Evolutionary conservation across 352 stramenopile species (phyloP), one percentile per base, ranked within the genome.

Genomic region (Phytopythium cucurbitacearum): DNA sequence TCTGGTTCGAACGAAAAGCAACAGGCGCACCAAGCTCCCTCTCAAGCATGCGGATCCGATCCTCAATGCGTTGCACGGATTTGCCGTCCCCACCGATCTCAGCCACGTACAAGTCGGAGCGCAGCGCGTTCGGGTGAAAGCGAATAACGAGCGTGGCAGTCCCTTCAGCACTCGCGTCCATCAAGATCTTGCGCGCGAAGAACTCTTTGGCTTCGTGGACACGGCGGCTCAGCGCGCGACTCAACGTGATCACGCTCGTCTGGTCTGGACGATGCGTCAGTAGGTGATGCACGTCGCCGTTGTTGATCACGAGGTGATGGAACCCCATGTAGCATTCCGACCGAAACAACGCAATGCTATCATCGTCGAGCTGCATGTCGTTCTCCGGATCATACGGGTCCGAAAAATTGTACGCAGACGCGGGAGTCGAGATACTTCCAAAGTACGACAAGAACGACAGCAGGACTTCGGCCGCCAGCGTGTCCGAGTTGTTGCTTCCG

Each of bases 21-120:
- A 76, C 67, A 7, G 71, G 68, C n/a, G 74, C 57, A 0, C 82
- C 82, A 13, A 92, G 69, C 28, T 89, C 76, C 38, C 87, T 62
- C 48, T 92, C 80, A 36, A 84, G 81, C 37, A 57, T 65, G 28
- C 81, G 71, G 15, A 90, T 74, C 9, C 85, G 77, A 13, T 76
- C 59, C 62, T 92, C 77, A 28, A 90, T 76, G 8, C 67, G 76
- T 12, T 79, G 73, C 4, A 90, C 65, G 0, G 75, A 71, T 36
- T 76, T 68, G 16, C 82, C 80, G n/a, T 83, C 71, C 11, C 82
- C 82, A 2, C 55, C 52, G 16, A 92, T 80, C 38, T 89, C 77
- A 40, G 80, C 82, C 11, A 91, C 73, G n/a, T 83, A 86, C 33
- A 91, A 54, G 60, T 91, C 78, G 0, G 73, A 74, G 11, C 82